A percentile compares a stretch with the other conserved stretches of the same genome.
Evolutionary conservation across 768 basidiomycete genomes (phyloP).

Genomic region (Boletus vermiculosoides): DNA sequence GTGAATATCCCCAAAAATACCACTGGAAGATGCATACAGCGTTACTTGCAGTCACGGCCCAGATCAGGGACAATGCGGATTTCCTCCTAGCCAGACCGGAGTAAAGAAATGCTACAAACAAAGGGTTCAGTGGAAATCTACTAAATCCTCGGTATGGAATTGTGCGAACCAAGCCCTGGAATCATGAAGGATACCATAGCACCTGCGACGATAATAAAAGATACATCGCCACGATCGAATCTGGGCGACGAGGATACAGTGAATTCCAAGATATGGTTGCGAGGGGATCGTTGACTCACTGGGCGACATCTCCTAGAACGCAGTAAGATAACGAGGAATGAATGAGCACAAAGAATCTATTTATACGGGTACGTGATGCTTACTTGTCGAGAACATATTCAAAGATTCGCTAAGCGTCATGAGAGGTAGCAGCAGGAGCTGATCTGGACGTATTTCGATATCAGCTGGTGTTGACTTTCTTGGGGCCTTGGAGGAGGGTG

Average conservation of each 20-base stretch:
- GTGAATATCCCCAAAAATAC: constrained; percentile 81
- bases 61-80: constrained; percentile 68
- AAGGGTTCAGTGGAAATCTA: background rate
- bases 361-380: constrained; percentile 2
- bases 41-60: constrained; percentile 71
- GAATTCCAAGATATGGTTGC: background rate
- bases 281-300: constrained; percentile 25
- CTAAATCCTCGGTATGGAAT: background rate
- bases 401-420: constrained; percentile 12
- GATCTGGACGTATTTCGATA: background rate
- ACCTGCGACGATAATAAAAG: constrained; percentile 67
- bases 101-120: constrained; percentile 60
- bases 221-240: constrained; percentile 69
- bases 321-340: constrained; percentile 5
- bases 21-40: constrained; percentile 78
- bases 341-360: constrained; percentile 3
- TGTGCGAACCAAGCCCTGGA: constrained; percentile 59
- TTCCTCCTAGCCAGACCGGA: constrained; percentile 72
- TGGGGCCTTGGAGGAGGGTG: background rate
- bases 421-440: background rate
- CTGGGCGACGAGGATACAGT: constrained; percentile 32
- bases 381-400: constrained; percentile 9
- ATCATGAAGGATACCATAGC: constrained; percentile 78
- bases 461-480: background rate
- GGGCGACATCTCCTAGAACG: constrained; percentile 22